These are phyloP conservation scores for Pichia heedii DNA, from an alignment of 805 yeast genomes.

Conservation along the genomic window DNA sequence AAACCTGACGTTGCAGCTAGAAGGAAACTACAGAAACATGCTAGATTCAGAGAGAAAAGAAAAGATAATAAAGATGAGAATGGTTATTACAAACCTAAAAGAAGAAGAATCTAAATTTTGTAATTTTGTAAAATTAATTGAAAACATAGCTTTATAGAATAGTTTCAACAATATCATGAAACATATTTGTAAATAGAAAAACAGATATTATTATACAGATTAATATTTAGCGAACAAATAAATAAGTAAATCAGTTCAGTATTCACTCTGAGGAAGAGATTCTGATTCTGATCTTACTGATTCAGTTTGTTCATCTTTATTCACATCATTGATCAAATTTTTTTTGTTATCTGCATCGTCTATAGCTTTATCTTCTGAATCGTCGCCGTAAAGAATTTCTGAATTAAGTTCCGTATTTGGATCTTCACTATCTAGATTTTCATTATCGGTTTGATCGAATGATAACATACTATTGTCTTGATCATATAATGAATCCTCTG, in stretches of 20 bases:
- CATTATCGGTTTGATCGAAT: conserved; percentile 6
- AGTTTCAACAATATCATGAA: neutral
- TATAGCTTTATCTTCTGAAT: conserved; percentile 6
- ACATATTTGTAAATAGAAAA: neutral
- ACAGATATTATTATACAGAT: neutral
- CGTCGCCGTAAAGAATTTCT: conserved; percentile 6
- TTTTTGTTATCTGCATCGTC: neutral
- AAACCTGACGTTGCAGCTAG: conserved; percentile 80
- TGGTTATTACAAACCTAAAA: conserved; percentile 64
- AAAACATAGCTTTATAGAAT: no score
- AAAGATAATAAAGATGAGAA: conserved; percentile 65
- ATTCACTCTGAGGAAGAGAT: neutral
- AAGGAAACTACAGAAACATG: conserved; percentile 69
- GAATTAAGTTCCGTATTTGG: neutral
- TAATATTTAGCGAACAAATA: neutral
- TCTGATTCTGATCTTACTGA: neutral
- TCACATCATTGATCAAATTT: neutral
- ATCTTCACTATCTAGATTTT: conserved; percentile 9
- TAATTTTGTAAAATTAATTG: neutral
- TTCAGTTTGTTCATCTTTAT: neutral
- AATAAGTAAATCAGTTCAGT: neutral
- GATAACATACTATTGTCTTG: conserved; percentile 4
- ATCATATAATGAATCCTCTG: conserved; percentile 2
- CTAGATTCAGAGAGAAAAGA: conserved; percentile 66
- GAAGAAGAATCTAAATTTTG: conserved; percentile 28